Evolutionary conservation across 345 rosid genomes (phyloP).

Genomic region (Gossypium anomalum): DNA sequence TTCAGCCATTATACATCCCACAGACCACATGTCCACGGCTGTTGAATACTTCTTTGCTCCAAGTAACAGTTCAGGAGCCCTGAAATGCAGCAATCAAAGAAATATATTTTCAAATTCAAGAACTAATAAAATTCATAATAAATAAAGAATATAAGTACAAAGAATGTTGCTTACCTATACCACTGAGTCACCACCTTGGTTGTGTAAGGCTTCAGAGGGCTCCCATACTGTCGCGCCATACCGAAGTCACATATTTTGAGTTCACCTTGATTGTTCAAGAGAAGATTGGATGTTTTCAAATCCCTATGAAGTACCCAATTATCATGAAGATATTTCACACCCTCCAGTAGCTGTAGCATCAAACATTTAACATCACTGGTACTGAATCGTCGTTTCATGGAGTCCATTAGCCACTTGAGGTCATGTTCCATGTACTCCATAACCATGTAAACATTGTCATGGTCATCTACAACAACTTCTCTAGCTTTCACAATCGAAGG

Average conservation of each 20-base stretch:
- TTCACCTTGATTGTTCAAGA: conserved; percentile 68
- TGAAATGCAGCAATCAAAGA: conserved; percentile 24
- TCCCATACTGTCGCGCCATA: conserved; percentile 80
- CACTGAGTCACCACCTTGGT: conserved; percentile 70
- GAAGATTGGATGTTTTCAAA: conserved; percentile 83
- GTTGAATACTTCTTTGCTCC: conserved; percentile 79
- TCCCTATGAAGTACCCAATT: conserved; percentile 95
- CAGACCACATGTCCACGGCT: conserved; percentile 92
- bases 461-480: conserved; percentile 75
- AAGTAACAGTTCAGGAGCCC: conserved; percentile 83
- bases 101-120: background rate
- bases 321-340: conserved; percentile 75
- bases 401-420: conserved; percentile 62
- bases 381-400: conserved; percentile 66
- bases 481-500: conserved; percentile 70
- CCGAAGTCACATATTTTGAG: conserved; percentile 87
- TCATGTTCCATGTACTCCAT: conserved; percentile 95
- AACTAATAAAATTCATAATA: background rate
- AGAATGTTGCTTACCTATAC: conserved; percentile 60
- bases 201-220: conserved; percentile 78
- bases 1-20: conserved; percentile 92
- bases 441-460: conserved; percentile 67
- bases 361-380: conserved; percentile 86
- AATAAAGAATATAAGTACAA: background rate
- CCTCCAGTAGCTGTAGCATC: conserved; percentile 80